Conservation (phyloP, 352 stramenopile species). For the Elongisporangium prolatum region DNA sequence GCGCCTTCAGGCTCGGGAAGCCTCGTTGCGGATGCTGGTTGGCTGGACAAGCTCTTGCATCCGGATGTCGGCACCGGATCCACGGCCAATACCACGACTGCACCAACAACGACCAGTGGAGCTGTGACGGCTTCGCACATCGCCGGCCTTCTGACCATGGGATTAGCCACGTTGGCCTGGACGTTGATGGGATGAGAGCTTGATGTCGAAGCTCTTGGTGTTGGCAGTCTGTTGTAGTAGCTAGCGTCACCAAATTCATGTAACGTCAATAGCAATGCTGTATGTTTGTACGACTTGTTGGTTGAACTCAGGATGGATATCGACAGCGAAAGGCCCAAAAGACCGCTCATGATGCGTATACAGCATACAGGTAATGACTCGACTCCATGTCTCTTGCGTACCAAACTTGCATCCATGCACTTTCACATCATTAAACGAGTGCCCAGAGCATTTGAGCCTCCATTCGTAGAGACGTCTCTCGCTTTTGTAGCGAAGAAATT, state of each 20-base stretch:
- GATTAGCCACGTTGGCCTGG: not conserved
- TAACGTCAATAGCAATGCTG: not conserved
- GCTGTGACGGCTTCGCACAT: not conserved
- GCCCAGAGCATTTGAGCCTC: too few species aligned
- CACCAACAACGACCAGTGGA: not conserved
- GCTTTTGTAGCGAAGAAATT: not conserved
- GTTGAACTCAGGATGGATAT: too few species aligned
- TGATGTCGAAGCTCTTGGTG: not conserved
- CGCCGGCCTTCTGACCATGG: not conserved
- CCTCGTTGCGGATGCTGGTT: conserved; percentile 12
- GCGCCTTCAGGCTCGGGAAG: conserved; percentile 37
- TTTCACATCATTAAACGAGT: too few species aligned
- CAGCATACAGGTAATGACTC: too few species aligned
- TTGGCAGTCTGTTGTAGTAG: not conserved
- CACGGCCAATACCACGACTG: conserved; percentile 1
- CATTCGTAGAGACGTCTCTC: too few species aligned
- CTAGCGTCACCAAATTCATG: not conserved
- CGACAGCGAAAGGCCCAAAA: too few species aligned
- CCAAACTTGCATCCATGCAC: too few species aligned
- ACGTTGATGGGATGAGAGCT: not conserved
- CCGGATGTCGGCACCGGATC: conserved; percentile 3
- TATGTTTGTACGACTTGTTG: not conserved
- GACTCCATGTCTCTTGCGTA: too few species aligned
- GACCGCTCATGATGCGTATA: too few species aligned
- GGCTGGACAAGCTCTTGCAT: not conserved